These are phyloP conservation scores for Ilex aquifolium DNA, from an alignment of 257 asterid species.

Conservation along the genomic window DNA sequence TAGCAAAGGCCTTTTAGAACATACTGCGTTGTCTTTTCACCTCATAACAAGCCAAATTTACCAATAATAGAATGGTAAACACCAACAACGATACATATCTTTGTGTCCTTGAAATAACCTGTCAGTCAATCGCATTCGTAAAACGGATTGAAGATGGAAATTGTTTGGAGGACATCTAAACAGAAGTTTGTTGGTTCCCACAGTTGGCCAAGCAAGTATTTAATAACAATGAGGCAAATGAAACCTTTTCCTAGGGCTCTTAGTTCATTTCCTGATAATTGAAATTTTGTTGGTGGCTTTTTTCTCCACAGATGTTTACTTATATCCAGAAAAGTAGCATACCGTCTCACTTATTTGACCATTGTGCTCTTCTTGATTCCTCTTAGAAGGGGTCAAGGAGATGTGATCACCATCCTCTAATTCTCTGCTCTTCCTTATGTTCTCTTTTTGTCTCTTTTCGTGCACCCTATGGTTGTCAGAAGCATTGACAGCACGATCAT, in stretches of 20 bases:
- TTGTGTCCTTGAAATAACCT: too few species aligned
- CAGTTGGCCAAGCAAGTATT: not conserved
- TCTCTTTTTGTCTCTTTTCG: constrained; percentile 52
- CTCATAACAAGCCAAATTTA: too few species aligned
- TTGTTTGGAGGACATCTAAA: not conserved
- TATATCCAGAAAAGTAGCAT: constrained; percentile 40
- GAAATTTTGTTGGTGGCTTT: constrained; percentile 14
- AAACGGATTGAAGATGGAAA: too few species aligned
- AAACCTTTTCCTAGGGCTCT: not conserved
- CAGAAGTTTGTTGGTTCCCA: not conserved
- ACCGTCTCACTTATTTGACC: constrained; percentile 71
- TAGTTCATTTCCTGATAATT: constrained; percentile 10
- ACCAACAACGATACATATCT: too few species aligned
- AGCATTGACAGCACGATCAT: constrained; percentile 50
- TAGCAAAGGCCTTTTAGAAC: too few species aligned
- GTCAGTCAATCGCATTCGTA: too few species aligned
- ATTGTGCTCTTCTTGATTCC: constrained; percentile 52
- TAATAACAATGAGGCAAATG: not conserved
- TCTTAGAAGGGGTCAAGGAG: constrained; percentile 42
- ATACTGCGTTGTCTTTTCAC: too few species aligned
- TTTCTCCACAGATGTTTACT: constrained; percentile 13
- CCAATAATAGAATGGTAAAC: too few species aligned
- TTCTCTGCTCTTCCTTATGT: constrained; percentile 61
- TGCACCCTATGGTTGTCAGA: constrained; percentile 53
- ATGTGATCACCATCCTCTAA: constrained; percentile 52